Conservation (phyloP, 148 eudicot genomes). For the Nyssa sinensis region DNA sequence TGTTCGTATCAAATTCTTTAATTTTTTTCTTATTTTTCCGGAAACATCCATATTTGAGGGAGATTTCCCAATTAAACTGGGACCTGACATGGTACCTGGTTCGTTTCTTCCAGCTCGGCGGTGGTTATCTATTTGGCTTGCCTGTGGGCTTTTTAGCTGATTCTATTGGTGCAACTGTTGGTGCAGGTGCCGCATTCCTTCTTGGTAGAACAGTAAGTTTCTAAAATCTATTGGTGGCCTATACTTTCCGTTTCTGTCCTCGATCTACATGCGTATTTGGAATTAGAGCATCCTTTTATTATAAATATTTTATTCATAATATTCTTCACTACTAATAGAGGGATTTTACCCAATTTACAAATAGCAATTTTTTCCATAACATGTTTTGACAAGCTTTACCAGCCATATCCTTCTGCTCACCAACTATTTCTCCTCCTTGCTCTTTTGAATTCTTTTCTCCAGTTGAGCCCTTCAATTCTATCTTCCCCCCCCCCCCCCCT, state of each 20-base stretch:
- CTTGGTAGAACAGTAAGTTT: constrained; percentile 84
- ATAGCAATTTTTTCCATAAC: background rate
- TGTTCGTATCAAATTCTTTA: background rate
- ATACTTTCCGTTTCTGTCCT: background rate
- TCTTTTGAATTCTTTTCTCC: background rate
- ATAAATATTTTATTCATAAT: background rate
- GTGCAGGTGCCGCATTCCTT: constrained; percentile 90
- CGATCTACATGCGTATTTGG: background rate
- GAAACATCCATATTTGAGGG: too few species aligned
- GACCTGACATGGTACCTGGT: too few species aligned
- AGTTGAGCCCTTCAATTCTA: background rate
- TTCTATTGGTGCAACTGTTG: constrained; percentile 83
- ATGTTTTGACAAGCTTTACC: background rate
- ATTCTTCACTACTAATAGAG: background rate
- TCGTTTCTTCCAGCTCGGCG: constrained; percentile 81
- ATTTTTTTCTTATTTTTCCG: background rate
- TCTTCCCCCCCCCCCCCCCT: background rate
- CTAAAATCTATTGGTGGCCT: background rate
- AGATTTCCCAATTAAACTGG: too few species aligned
- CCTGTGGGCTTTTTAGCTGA: constrained; percentile 85
- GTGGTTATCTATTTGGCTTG: constrained; percentile 95
- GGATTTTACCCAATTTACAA: background rate
- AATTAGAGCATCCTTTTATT: background rate
- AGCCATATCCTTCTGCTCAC: background rate
- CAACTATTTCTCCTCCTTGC: background rate